Conservation (phyloP, 2,329 filamentous ascomycete genomes). For the Hirsutella rhossiliensis region DNA sequence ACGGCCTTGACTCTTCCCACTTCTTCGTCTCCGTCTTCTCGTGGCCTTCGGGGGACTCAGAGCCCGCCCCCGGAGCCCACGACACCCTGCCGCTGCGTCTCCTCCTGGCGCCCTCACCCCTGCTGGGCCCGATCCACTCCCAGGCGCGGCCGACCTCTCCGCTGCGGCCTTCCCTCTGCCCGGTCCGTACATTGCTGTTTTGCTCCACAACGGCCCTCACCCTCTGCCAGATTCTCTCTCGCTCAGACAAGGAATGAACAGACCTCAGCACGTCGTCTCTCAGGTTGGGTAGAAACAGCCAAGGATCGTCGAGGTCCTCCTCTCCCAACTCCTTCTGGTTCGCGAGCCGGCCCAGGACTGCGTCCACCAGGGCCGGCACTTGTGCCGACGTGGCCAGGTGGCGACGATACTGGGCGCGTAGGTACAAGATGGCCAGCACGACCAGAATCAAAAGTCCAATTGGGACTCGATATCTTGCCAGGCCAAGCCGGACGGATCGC, state of each 20-base stretch:
- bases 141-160: slow-evolving; percentile 55
- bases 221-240: slow-evolving; percentile 73
- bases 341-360: slow-evolving; percentile 74
- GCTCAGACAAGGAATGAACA: slow-evolving; percentile 62
- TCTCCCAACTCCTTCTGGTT: slow-evolving; percentile 74
- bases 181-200: slow-evolving; percentile 80
- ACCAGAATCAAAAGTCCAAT: slow-evolving; percentile 54
- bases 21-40: slow-evolving; percentile 18
- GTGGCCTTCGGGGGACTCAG: slow-evolving; percentile 16
- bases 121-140: slow-evolving; percentile 56
- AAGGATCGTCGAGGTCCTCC: slow-evolving; percentile 56
- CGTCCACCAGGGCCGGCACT: slow-evolving; percentile 71
- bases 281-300: slow-evolving; percentile 78
- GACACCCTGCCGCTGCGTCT: slow-evolving; percentile 42
- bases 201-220: slow-evolving; percentile 80
- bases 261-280: slow-evolving; percentile 81
- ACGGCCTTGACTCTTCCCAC: slow-evolving; percentile 29
- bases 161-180: slow-evolving; percentile 54
- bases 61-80: slow-evolving; percentile 25
- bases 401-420: slow-evolving; percentile 48
- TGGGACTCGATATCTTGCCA: slow-evolving; percentile 80
- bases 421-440: slow-evolving; percentile 44
- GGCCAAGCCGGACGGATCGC: slow-evolving; percentile 62
- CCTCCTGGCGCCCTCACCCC: slow-evolving; percentile 30
- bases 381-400: slow-evolving; percentile 55